Percentiles rank a stretch among this genome's conserved stretches.
Conservation (phyloP, 345 rosid genomes). For the Murraya koenigii region DNA sequence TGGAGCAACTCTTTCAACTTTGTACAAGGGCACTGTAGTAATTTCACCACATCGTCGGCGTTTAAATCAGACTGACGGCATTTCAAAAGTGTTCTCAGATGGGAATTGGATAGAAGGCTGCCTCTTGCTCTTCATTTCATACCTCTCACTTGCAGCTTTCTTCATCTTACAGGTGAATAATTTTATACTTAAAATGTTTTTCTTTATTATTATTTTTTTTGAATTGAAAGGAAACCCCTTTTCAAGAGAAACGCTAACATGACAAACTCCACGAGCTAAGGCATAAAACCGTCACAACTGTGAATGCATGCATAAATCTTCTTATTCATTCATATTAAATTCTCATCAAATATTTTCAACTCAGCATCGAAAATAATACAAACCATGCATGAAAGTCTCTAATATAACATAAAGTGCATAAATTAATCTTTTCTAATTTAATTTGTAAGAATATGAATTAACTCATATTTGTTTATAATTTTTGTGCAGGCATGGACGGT, state of each 20-base stretch:
- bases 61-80: neutral
- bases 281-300: too few relatives aligned
- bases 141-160: neutral
- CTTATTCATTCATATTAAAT: too few relatives aligned
- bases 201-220: too few relatives aligned
- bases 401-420: too few relatives aligned
- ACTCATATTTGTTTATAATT: neutral
- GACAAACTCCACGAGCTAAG: too few relatives aligned
- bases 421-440: too few relatives aligned
- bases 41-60: neutral
- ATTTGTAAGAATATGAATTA: neutral
- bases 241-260: too few relatives aligned
- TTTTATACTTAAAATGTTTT: neutral
- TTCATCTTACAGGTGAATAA: neutral
- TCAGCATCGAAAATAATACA: too few relatives aligned
- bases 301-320: too few relatives aligned
- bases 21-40: conserved; percentile 2
- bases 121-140: neutral
- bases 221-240: too few relatives aligned
- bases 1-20: neutral
- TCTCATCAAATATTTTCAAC: too few relatives aligned
- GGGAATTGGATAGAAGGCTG: conserved; percentile 4
- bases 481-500: neutral
- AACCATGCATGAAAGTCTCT: too few relatives aligned
- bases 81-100: neutral